Base-by-base conservation (phyloP, 352 stramenopile genomes). In the Phytophthora sp. region DNA sequence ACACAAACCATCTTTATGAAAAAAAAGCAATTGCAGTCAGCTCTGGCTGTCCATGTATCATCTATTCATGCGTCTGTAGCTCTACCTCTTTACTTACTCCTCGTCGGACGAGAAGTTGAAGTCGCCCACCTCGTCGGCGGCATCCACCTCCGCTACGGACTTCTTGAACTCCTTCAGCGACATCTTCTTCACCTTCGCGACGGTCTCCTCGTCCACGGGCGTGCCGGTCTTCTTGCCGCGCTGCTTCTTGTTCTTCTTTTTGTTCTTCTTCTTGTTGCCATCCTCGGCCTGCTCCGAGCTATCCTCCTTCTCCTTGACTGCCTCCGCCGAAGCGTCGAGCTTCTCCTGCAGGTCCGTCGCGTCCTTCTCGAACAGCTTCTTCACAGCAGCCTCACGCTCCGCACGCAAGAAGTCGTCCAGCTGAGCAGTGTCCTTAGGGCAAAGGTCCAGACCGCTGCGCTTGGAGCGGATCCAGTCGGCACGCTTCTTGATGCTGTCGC, bases 381-480 rank as follows among this genome's bases (percentile, higher is more conserved):
- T 77, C 15, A 97, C 79, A 2, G 84, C 84, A 21, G 80, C 69
- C 41, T 98, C 89, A 23, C 92, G 87, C 60, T 97, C 81, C 2
- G 52, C 52, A 64, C 84, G 78, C 50, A 95, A 67, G 74, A 97
- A 96, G 24, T 90, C 79, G 46, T 93, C 82, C 73, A 98, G 93
- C 49, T 91, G 79, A 30, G 82, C 83, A 28, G 88, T 74, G 43
- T 96, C 90, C 56, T 88, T 85, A 7, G 95, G 96, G 43, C 81
- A 84, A 20, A 98, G 67, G 27, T 96, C 83, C 41, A 98, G 79
- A 5, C 85, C 83, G n/a, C 88, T 89, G 60, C 97, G 94, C 74
- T 98, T 97, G 12, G 81, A 80, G 39, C 93, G 89, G 53, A 98
- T 87, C 69, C 88, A 89, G 39, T 92, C 84, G 9, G 78, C 72